A percentile compares a stretch with the other conserved stretches of the same genome.
phyloP scores from a whole-genome alignment of 1,284 basidiomycete species.

The Cryptococcus floricola region DNA sequence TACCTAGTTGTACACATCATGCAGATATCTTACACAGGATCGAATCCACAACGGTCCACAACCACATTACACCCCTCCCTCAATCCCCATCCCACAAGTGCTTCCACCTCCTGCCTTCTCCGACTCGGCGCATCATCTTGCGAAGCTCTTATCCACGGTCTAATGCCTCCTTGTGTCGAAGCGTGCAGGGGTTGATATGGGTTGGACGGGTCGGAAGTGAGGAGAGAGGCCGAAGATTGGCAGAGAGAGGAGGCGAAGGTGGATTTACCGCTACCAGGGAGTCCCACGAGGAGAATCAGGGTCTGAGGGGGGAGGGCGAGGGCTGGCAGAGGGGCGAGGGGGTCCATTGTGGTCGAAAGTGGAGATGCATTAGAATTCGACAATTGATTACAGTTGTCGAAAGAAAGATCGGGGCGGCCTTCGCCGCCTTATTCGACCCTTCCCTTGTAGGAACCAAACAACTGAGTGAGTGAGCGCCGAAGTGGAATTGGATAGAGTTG shows the following conservation, averaged over 20 bases:
- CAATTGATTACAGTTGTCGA: no score
- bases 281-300: slow-evolving; percentile 42
- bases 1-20: not conserved
- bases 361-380: no score
- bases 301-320: slow-evolving; percentile 20
- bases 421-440: no score
- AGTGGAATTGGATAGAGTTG: no score
- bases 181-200: not conserved
- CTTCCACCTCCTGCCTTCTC: slow-evolving; percentile 43
- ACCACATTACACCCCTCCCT: slow-evolving; percentile 39
- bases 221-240: not conserved
- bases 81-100: slow-evolving; percentile 26
- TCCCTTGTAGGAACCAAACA: no score
- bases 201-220: not conserved
- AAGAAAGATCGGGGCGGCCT: no score
- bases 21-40: slow-evolving; percentile 34
- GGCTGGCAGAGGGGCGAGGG: not conserved
- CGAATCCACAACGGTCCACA: slow-evolving; percentile 46
- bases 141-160: slow-evolving; percentile 42
- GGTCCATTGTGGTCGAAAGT: not conserved
- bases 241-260: slow-evolving; percentile 27
- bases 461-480: no score
- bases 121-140: slow-evolving; percentile 45
- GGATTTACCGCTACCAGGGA: slow-evolving; percentile 46
- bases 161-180: not conserved